phyloP scores from a whole-genome alignment of 164 flowering plant genomes.

The Magnolia changhungtana region DNA sequence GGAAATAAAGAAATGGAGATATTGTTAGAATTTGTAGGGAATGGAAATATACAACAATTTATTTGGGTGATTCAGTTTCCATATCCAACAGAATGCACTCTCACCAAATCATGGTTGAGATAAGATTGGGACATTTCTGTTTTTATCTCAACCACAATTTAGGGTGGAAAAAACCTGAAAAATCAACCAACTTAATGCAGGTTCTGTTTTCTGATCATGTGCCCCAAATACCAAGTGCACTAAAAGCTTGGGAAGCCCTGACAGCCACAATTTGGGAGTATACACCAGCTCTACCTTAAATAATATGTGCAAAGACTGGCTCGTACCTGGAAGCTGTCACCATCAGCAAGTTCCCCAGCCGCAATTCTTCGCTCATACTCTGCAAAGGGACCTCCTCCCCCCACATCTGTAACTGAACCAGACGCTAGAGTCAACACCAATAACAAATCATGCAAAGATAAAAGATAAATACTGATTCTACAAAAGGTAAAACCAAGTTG shows the following conservation, averaged over 20 bases:
- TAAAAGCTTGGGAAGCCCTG: not conserved
- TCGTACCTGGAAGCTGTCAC: slow-evolving; percentile 79
- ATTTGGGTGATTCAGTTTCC: too few relatives aligned
- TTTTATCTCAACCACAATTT: too few relatives aligned
- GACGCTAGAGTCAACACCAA: slow-evolving; percentile 3
- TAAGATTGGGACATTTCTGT: too few relatives aligned
- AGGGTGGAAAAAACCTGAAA: too few relatives aligned
- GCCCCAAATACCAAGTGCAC: too few relatives aligned
- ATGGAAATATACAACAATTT: too few relatives aligned
- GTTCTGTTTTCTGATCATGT: too few relatives aligned
- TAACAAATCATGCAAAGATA: not conserved
- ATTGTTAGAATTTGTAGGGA: too few relatives aligned
- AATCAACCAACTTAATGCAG: too few relatives aligned
- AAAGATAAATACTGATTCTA: not conserved
- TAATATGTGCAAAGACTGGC: not conserved
- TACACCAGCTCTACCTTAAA: not conserved
- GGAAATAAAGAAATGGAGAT: too few relatives aligned
- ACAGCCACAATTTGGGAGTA: not conserved
- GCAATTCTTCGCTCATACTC: slow-evolving; percentile 88
- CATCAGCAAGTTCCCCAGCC: slow-evolving; percentile 80
- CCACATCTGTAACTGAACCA: slow-evolving; percentile 28
- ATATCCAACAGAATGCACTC: too few relatives aligned
- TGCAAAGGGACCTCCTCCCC: slow-evolving; percentile 69
- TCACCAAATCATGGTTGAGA: too few relatives aligned
- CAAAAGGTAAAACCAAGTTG: not conserved